These are phyloP conservation scores for Fagus sylvatica DNA, from an alignment of 306 rosid genomes.

Conservation along the genomic window DNA sequence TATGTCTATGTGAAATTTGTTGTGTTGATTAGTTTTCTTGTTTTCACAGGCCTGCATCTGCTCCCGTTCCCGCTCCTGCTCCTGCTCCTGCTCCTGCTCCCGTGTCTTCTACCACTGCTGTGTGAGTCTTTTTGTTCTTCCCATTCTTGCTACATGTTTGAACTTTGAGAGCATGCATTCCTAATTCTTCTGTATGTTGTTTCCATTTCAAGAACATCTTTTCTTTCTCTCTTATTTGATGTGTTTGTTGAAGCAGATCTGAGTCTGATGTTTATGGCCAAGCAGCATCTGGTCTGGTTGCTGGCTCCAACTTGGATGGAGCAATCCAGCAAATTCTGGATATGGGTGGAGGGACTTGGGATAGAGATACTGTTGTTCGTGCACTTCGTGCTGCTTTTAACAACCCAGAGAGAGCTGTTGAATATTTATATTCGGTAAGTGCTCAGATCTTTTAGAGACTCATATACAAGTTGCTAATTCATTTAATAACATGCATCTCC, in stretches of 20 bases:
- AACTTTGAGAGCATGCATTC: not conserved
- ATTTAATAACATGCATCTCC: not conserved
- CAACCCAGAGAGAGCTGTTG: conserved; percentile 96
- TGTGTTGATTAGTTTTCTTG: conserved; percentile 14
- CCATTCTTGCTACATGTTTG: not conserved
- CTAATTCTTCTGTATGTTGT: not conserved
- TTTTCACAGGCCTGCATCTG: conserved; percentile 44
- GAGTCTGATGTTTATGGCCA: conserved; percentile 66
- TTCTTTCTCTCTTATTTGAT: not conserved
- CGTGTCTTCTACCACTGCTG: conserved; percentile 34
- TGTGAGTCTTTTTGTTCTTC: conserved; percentile 37
- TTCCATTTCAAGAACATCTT: conserved; percentile 7
- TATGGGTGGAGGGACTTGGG: conserved; percentile 95
- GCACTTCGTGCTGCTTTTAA: conserved; percentile 95
- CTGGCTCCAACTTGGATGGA: conserved; percentile 82
- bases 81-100: conserved; percentile 17
- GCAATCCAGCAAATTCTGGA: conserved; percentile 79
- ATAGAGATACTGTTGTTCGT: conserved; percentile 80
- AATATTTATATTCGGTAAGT: conserved; percentile 86
- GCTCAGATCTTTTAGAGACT: conserved; percentile 1
- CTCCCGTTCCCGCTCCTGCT: not conserved
- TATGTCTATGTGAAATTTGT: conserved; percentile 5
- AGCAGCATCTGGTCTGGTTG: conserved; percentile 89
- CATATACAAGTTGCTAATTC: not conserved
- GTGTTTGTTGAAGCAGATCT: conserved; percentile 49